Evolutionary conservation across 2,329 filamentous ascomycete genomes (phyloP).

Genomic region (Ceratocystis eucalypticola): DNA sequence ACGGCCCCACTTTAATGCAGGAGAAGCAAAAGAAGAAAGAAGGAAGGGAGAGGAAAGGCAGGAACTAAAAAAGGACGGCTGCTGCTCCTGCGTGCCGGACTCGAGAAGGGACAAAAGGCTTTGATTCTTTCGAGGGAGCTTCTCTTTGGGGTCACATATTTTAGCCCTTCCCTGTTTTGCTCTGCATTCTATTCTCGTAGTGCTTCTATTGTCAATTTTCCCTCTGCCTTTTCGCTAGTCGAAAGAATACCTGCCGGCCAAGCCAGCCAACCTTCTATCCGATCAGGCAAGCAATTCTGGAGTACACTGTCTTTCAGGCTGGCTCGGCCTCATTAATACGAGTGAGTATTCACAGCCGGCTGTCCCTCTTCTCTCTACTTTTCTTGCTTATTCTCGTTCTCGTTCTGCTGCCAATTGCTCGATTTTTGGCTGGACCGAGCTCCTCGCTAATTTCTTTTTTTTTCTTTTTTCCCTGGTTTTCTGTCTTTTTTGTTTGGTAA

Average conservation of each 20-base stretch:
- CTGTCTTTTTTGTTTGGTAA: neutral
- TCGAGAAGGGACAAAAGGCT: neutral
- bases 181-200: neutral
- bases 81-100: neutral
- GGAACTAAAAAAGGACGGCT: neutral
- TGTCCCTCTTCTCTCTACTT: neutral
- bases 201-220: neutral
- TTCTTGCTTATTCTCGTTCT: neutral
- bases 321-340: no score
- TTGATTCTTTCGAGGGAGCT: neutral
- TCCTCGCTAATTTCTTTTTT: neutral
- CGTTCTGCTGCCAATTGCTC: neutral
- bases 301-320: no score
- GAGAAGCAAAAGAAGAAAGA: neutral
- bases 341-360: no score
- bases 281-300: no score
- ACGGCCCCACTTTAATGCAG: neutral
- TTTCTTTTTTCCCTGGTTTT: neutral
- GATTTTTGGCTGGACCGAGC: neutral
- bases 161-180: neutral
- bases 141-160: neutral
- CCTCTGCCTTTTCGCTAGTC: neutral
- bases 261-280: no score
- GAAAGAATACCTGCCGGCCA: neutral
- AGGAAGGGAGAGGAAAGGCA: neutral